Percentiles rank a stretch among this genome's conserved stretches.
phyloP scores from a whole-genome alignment of 805 yeast genomes.

The Saturnispora mendoncae region DNA sequence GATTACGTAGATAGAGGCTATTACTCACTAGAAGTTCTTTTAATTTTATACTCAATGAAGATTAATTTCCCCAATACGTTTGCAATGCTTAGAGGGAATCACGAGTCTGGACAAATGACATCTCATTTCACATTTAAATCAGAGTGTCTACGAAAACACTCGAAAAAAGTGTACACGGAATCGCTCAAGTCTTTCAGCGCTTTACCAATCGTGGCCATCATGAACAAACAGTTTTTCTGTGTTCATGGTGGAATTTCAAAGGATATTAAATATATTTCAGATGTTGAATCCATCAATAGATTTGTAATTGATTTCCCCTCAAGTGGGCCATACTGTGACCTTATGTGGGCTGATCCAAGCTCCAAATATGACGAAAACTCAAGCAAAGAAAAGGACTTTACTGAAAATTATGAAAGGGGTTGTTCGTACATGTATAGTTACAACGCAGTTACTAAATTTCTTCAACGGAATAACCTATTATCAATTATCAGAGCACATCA shows the following conservation, averaged over 20 bases:
- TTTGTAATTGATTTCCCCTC: slow-evolving; percentile 86
- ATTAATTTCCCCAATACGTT: slow-evolving; percentile 64
- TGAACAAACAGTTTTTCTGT: slow-evolving; percentile 91
- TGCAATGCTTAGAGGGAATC: slow-evolving; percentile 86
- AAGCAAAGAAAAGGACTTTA: slow-evolving; percentile 31
- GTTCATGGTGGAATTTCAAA: slow-evolving; percentile 96
- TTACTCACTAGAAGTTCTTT: slow-evolving; percentile 72
- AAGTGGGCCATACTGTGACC: slow-evolving; percentile 86
- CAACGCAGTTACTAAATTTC: slow-evolving; percentile 69
- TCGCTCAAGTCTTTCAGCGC: slow-evolving; percentile 75
- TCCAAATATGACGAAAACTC: slow-evolving; percentile 64
- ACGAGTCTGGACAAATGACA: slow-evolving; percentile 89
- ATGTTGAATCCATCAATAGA: slow-evolving; percentile 60
- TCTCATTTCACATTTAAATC: slow-evolving; percentile 87
- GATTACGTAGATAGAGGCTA: slow-evolving; percentile 95
- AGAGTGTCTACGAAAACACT: slow-evolving; percentile 84
- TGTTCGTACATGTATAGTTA: slow-evolving; percentile 88
- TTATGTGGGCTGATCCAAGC: slow-evolving; percentile 95
- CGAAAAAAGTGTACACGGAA: slow-evolving; percentile 53
- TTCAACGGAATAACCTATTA: slow-evolving; percentile 67
- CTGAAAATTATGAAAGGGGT: slow-evolving; percentile 70
- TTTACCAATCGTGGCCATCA: slow-evolving; percentile 83
- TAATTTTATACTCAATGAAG: slow-evolving; percentile 72
- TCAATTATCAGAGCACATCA: slow-evolving; percentile 94
- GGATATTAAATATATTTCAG: slow-evolving; percentile 61